Evolutionary conservation across 805 yeast species (phyloP), one percentile per base, ranked within the genome.

Genomic region (Metschnikowia baotianmanensis): DNA sequence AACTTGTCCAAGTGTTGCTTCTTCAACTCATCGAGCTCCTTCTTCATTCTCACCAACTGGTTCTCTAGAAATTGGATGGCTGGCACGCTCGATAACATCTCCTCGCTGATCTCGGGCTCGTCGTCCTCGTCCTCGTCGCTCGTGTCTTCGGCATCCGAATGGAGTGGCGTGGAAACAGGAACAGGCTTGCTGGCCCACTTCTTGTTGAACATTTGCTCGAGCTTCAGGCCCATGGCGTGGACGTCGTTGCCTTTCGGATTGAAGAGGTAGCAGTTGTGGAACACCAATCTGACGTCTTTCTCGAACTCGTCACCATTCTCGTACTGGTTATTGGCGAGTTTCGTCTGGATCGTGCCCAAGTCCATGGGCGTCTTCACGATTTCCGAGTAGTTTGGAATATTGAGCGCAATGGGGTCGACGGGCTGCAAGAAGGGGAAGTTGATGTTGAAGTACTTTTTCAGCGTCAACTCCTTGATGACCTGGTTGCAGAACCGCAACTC

Each of bases 201-300:
- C 56, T 85, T 82, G 55, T 88, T 85, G 58, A 91, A 93, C 3
- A 86, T 77, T 20, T 82, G 82, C 63, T 93, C 97, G 41, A 93
- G 70, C 53, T 89, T 76, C 61, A 87, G 96, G 15, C 98, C 99
- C 95, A 93, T 85, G 76, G 79, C 77, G 62, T 90, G 88, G 26
- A 93, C 99, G 35, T 95, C 95, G 5, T 96, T 82, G n/a, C 96
- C 96, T 54, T 86, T 96, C 2, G 99, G 98, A 63, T 93, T 93
- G 69, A 91, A 93, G 12, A 76, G 72, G 61, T 87, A 93, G 67
- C 98, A 91, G 65, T 93, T 91, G 47, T 77, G 71, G 68, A 93
- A 90, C 43, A 93, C 86, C 46, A 89, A 74, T 42, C 87, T 74
- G 26, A 91, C 77, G 58, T 93, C 99, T 31, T 64, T 66, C 58